Base-by-base conservation (phyloP, 495 filamentous ascomycete species). In the Hyaloscypha variabilis region DNA sequence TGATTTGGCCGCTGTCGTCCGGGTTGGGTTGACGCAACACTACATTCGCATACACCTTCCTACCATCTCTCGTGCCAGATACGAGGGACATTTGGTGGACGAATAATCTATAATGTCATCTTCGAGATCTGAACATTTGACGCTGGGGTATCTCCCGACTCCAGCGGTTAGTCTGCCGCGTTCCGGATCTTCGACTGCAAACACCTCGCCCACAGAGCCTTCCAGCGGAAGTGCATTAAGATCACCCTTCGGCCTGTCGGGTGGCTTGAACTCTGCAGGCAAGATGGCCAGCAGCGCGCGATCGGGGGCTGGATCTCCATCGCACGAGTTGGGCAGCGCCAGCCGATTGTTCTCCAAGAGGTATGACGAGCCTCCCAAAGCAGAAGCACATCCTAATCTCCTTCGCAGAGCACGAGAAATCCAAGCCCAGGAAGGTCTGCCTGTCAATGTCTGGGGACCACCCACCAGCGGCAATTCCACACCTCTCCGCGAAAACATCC, bases 401-500 rank as follows among this genome's bases (percentile, higher is more conserved):
- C 61, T 63, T 53, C 26, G 58, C 72, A 97, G 94, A 67, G 93
- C 96, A 49, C 86, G 95, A 76, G 95, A 99, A 75, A 97, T 98
- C 67, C 96, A 98, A 79, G 93, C 93, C 42, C 93, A 98, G 79
- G 96, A 98, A 83, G 81, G 82, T 50, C 77, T 96, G 66, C 88
- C 89, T 68, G 83, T 92, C 58, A 92, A 91, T 74, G 87, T 94
- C 29, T 98, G 96, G 95, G 94, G 93, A 30, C 94, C 95, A 46
- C 95, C 95, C 60, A 94, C 96, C 34, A 96, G 93, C 74, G 94
- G 93, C 62, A 90, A 96, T 79, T 97, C 95, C 53, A 98, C 95
- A 24, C 96, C 95, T 66, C 84, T 99, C 63, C 91, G 95, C 66
- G 95, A 98, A 78, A 97, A 95, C 62, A 97, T 97, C 59, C 96